Conservation (phyloP, 805 yeast genomes). For the Metschnikowia santaceciliae region DNA sequence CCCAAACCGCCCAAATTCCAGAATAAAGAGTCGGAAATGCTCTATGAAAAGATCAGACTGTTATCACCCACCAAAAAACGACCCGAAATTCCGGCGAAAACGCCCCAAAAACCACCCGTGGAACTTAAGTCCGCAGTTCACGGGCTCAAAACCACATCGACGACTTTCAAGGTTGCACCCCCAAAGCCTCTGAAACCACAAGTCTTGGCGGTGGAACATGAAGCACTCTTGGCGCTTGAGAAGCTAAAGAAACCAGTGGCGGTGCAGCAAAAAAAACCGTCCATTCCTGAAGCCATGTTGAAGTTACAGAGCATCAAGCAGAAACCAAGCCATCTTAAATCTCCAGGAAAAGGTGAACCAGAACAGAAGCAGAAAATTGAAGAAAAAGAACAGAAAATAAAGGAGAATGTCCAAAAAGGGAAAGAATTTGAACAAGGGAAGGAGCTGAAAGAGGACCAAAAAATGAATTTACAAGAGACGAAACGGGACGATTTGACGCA, state of each 20-base stretch:
- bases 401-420: too few relatives aligned
- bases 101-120: background rate
- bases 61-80: constrained; percentile 11
- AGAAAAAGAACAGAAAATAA: background rate
- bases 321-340: background rate
- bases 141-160: constrained; percentile 15
- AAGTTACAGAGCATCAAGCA: constrained; percentile 13
- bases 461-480: background rate
- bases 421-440: too few relatives aligned
- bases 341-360: background rate
- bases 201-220: constrained; percentile 5
- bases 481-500: background rate
- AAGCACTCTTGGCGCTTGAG: constrained; percentile 10
- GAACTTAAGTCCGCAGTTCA: background rate
- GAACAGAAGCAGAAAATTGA: background rate
- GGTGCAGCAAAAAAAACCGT: constrained; percentile 6
- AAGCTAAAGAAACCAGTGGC: constrained; percentile 5
- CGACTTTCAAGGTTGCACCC: background rate
- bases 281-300: constrained; percentile 25
- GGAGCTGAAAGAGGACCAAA: background rate
- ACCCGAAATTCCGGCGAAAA: background rate
- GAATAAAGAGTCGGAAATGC: constrained; percentile 7
- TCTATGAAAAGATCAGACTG: constrained; percentile 5
- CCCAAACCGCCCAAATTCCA: constrained; percentile 11
- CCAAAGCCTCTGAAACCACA: constrained; percentile 10